These are phyloP conservation scores for Hyaloscypha bicolor DNA, from an alignment of 495 filamentous ascomycete genomes.

Conservation along the genomic window DNA sequence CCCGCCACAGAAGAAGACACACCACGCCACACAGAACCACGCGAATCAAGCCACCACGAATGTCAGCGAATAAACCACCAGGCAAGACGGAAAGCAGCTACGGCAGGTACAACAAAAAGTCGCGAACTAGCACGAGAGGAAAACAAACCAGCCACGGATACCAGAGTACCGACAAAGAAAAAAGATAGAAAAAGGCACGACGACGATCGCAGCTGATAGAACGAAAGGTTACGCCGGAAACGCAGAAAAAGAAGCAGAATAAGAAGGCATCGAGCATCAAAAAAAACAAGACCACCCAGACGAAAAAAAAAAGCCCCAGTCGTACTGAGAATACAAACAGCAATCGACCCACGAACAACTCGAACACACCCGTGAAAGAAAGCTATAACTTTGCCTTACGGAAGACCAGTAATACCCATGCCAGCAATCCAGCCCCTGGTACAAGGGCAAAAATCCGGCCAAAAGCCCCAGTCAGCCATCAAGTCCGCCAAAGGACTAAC, in stretches of 20 bases:
- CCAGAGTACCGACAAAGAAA: neutral
- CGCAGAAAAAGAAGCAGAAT: too few relatives aligned
- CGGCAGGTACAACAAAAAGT: neutral
- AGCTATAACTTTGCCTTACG: too few relatives aligned
- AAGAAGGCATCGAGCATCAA: too few relatives aligned
- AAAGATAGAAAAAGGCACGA: neutral
- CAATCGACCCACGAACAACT: neutral
- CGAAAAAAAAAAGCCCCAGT: neutral
- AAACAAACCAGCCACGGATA: neutral
- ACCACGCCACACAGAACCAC: neutral
- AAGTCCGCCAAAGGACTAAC: neutral
- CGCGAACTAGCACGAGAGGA: neutral
- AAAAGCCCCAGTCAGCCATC: neutral
- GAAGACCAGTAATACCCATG: too few relatives aligned
- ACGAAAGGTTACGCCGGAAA: too few relatives aligned
- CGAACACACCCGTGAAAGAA: too few relatives aligned
- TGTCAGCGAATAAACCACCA: neutral
- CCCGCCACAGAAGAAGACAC: neutral
- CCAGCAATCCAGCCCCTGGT: too few relatives aligned
- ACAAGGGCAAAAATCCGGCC: neutral
- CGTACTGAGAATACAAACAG: neutral
- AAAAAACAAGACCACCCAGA: neutral
- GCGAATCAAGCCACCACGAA: neutral
- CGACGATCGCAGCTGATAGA: too few relatives aligned
- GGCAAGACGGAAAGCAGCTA: neutral